Base-by-base conservation (phyloP, 768 basidiomycete species). In the Mycena olivaceomarginata region DNA sequence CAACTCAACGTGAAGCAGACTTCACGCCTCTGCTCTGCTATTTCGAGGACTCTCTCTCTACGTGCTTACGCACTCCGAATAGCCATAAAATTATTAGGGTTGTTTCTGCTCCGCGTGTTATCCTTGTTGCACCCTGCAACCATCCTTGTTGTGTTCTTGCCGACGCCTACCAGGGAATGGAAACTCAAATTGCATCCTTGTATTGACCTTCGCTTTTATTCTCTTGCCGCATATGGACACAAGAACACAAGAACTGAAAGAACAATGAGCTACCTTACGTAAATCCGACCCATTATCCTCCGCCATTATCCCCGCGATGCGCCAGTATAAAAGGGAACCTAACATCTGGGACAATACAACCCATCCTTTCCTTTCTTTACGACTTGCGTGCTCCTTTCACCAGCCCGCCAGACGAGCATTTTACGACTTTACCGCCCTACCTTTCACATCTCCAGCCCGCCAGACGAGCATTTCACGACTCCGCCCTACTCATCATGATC, bases 401-500 rank as follows among this genome's bases (percentile, higher is more conserved):
- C 51, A 39, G 72, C 77, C 80, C 84, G 82, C 85, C 70, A 82
- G 82, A 77, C 84, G 84, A 80, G 85, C 84, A 77, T 75, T 62
- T 67, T 48, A 59, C 75, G 69, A 70, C 74, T 57, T 77, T 79
- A 63, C 39, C 31, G 31, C 31, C 31, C 31, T 31, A 31, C 31
- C 31, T 31, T 31, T 31, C 31, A 31, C 31, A 31, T 53, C 51
- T 1, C 20, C 51, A 39, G 71, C 77, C 80, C 84, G 82, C 85
- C 70, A 82, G 82, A 77, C 84, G 84, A 80, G 85, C 84, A 77
- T 75, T 62, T 67, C 45, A 59, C 75, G 69, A 70, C 74, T 57
- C 39, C 31, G 31, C 2, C 31, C 31, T 31, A 31, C 31, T 46
- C 4, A 75, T 53, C 57, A 96, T 96, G 95, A 92, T 96, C 81